Percentiles rank a stretch among this genome's conserved stretches.
These are phyloP conservation scores for Luzula sylvatica DNA, from an alignment of 176 grass and related monocot genomes.

Conservation along the genomic window DNA sequence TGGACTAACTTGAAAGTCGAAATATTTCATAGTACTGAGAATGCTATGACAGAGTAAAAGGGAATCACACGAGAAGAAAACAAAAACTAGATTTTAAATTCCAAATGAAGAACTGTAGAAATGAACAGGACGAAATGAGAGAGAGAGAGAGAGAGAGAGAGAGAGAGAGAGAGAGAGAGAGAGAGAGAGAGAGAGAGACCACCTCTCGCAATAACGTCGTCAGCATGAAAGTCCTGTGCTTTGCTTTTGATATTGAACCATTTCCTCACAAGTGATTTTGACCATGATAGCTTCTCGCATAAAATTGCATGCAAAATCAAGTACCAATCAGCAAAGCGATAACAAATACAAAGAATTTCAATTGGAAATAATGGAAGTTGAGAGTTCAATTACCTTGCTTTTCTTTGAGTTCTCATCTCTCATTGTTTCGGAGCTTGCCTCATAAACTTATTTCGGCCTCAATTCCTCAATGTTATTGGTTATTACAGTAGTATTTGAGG, in stretches of 20 bases:
- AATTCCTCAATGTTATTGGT: background rate
- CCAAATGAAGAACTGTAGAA: slow-evolving; percentile 24
- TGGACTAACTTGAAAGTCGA: slow-evolving; percentile 15
- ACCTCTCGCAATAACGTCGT: slow-evolving; percentile 70
- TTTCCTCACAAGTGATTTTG: slow-evolving; percentile 82
- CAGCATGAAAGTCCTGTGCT: slow-evolving; percentile 84
- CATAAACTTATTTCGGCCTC: slow-evolving; percentile 30
- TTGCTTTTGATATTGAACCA: slow-evolving; percentile 97
- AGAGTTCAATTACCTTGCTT: slow-evolving; percentile 55
- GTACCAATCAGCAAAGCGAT: slow-evolving; percentile 17
- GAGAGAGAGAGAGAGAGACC: background rate
- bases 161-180: background rate
- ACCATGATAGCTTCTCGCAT: slow-evolving; percentile 55
- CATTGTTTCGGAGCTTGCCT: slow-evolving; percentile 52
- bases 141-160: background rate
- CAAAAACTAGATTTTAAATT: slow-evolving; percentile 21
- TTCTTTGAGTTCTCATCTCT: slow-evolving; percentile 72
- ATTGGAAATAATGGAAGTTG: background rate
- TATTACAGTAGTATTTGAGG: slow-evolving; percentile 8
- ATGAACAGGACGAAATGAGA: slow-evolving; percentile 11
- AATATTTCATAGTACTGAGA: slow-evolving; percentile 6
- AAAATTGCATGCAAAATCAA: slow-evolving; percentile 3
- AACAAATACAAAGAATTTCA: background rate
- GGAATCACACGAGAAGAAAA: slow-evolving; percentile 30
- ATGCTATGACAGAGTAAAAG: no score